Percentiles rank a stretch among this genome's conserved stretches.
Evolutionary conservation across 2,329 filamentous ascomycete species (phyloP).

Genomic region (Aspergillus luchuensis): DNA sequence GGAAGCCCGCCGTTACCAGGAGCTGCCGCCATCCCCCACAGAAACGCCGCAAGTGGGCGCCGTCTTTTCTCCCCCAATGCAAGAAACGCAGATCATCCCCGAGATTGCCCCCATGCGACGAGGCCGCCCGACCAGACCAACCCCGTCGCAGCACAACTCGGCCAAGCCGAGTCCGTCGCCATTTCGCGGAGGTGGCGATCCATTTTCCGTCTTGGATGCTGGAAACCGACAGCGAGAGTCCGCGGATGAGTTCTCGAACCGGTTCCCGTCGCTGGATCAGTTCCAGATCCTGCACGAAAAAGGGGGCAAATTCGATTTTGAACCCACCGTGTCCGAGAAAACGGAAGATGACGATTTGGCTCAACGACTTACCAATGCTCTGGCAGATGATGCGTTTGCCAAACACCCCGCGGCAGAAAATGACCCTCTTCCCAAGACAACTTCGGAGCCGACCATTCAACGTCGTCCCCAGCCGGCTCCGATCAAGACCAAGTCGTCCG

Average conservation of each 20-base stretch:
- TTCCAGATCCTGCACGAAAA: conserved; percentile 88
- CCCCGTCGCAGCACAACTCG: conserved; percentile 47
- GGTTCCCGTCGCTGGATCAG: conserved; percentile 89
- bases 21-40: conserved; percentile 59
- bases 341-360: conserved; percentile 56
- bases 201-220: conserved; percentile 86
- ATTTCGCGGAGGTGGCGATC: conserved; percentile 72
- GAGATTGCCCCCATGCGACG: conserved; percentile 93
- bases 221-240: conserved; percentile 53
- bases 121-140: conserved; percentile 67
- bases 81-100: conserved; percentile 73
- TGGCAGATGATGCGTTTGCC: conserved; percentile 84
- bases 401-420: conserved; percentile 41
- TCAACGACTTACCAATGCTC: conserved; percentile 70
- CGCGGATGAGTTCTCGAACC: conserved; percentile 76
- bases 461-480: conserved; percentile 30
- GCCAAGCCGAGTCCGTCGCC: conserved; percentile 68
- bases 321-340: conserved; percentile 53
- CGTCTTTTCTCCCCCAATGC: conserved; percentile 73
- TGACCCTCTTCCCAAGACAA: conserved; percentile 25
- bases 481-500: conserved; percentile 25
- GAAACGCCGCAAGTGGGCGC: conserved; percentile 71
- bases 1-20: conserved; percentile 63
- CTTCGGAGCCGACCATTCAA: conserved; percentile 26
- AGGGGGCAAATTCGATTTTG: conserved; percentile 82